These are phyloP conservation scores for Brassica balearica DNA, from an alignment of 441 rosid species.

Conservation along the genomic window DNA sequence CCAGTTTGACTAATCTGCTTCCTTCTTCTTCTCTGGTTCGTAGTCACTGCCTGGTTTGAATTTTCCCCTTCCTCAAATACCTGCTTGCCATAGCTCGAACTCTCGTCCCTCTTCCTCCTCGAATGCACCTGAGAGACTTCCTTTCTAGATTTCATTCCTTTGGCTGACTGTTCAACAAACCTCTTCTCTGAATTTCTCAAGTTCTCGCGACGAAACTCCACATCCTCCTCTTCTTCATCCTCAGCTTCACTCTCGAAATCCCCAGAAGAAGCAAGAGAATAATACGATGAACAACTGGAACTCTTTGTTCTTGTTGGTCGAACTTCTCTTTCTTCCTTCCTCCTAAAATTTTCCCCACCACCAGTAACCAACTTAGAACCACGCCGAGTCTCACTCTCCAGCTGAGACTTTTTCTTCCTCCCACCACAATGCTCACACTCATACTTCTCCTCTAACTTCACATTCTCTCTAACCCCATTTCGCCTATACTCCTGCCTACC, in stretches of 20 bases:
- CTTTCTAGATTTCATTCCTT: constrained; percentile 52
- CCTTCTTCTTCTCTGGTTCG: constrained; percentile 51
- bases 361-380: constrained; percentile 25
- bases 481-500: constrained; percentile 26
- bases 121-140: constrained; percentile 48
- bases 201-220: constrained; percentile 40
- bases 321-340: constrained; percentile 48
- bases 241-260: constrained; percentile 68
- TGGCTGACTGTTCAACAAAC: constrained; percentile 53
- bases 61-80: constrained; percentile 46
- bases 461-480: constrained; percentile 17
- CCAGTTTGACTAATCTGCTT: constrained; percentile 43
- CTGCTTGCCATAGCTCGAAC: constrained; percentile 47
- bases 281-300: constrained; percentile 80
- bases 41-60: constrained; percentile 43
- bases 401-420: constrained; percentile 15
- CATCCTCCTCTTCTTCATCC: constrained; percentile 44
- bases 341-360: constrained; percentile 20
- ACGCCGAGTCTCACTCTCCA: constrained; percentile 31
- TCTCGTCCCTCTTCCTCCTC: constrained; percentile 44
- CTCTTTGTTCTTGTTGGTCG: constrained; percentile 51
- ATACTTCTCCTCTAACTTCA: constrained; percentile 29
- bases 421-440: constrained; percentile 34
- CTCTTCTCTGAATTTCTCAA: constrained; percentile 76
- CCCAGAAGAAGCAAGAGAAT: constrained; percentile 69